Percentiles rank a stretch among this genome's conserved stretches.
These are phyloP conservation scores for Bolboschoenus planiculmis DNA, from an alignment of 176 grass and related monocot species.

Conservation along the genomic window DNA sequence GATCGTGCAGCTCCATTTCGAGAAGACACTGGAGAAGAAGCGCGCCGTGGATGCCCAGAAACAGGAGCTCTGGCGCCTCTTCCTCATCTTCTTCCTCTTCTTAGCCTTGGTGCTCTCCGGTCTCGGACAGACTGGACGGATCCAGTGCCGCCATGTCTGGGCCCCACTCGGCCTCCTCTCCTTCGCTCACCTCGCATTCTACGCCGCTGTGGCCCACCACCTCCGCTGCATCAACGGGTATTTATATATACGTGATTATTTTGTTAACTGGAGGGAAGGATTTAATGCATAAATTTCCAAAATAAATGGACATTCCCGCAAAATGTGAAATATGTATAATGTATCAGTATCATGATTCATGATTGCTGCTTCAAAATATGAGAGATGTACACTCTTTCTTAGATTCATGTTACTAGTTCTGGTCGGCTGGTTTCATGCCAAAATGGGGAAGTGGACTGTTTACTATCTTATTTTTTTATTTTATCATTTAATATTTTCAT, in stretches of 20 bases:
- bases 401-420: no score
- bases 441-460: no score
- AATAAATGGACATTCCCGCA: neutral
- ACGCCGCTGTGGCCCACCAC: constrained; percentile 84
- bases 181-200: constrained; percentile 79
- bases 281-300: neutral
- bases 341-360: no score
- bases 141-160: constrained; percentile 89
- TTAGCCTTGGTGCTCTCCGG: constrained; percentile 49
- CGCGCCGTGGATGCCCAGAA: constrained; percentile 78
- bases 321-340: neutral
- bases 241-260: neutral
- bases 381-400: no score
- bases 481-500: no score
- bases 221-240: constrained; percentile 92
- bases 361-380: no score
- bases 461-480: no score
- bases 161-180: constrained; percentile 69
- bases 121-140: constrained; percentile 28
- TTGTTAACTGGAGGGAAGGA: neutral
- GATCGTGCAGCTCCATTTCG: constrained; percentile 86
- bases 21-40: constrained; percentile 96
- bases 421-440: no score
- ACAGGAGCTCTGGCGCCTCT: constrained; percentile 96
- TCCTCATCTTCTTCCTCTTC: constrained; percentile 89